These are phyloP conservation scores for Aulographum hederae DNA, from an alignment of 2,329 filamentous ascomycete genomes.

Conservation along the genomic window DNA sequence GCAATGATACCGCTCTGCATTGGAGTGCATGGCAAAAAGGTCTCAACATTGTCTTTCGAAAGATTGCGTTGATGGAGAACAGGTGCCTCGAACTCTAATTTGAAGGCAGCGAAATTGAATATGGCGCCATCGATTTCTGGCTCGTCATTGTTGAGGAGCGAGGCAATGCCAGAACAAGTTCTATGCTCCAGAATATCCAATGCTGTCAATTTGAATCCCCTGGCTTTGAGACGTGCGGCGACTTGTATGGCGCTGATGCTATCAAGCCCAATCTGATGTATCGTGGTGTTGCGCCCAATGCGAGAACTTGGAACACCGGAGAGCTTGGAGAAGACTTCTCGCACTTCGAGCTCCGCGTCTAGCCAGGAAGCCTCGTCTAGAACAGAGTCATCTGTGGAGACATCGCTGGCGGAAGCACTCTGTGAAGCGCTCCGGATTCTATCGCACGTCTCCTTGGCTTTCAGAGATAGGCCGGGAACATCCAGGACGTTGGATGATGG, in stretches of 20 bases:
- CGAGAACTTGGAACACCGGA: slow-evolving; percentile 40
- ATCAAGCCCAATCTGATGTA: slow-evolving; percentile 78
- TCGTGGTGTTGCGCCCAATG: slow-evolving; percentile 47
- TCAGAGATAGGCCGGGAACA: too few species aligned
- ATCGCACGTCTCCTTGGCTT: too few species aligned
- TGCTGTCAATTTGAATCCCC: slow-evolving; percentile 41
- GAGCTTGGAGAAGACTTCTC: slow-evolving; percentile 31
- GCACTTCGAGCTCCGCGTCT: slow-evolving; percentile 20
- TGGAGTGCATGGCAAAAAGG: slow-evolving; percentile 58
- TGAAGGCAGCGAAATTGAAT: slow-evolving; percentile 34
- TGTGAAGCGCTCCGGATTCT: too few species aligned
- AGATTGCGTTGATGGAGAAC: slow-evolving; percentile 17
- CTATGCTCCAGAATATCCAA: slow-evolving; percentile 52
- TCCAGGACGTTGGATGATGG: too few species aligned
- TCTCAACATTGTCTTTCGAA: slow-evolving; percentile 25
- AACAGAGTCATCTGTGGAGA: too few species aligned
- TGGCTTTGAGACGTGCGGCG: slow-evolving; percentile 43
- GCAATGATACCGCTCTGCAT: slow-evolving; percentile 66
- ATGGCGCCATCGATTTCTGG: slow-evolving; percentile 1
- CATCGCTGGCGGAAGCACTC: too few species aligned
- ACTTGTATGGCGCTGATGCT: slow-evolving; percentile 77
- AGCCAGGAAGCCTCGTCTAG: not conserved
- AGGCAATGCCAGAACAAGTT: slow-evolving; percentile 16
- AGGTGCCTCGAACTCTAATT: slow-evolving; percentile 19
- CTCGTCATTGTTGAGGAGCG: slow-evolving; percentile 8